A percentile compares a stretch with the other conserved stretches of the same genome.
Conservation (phyloP, 768 basidiomycete genomes). For the Boletus rubropictus region DNA sequence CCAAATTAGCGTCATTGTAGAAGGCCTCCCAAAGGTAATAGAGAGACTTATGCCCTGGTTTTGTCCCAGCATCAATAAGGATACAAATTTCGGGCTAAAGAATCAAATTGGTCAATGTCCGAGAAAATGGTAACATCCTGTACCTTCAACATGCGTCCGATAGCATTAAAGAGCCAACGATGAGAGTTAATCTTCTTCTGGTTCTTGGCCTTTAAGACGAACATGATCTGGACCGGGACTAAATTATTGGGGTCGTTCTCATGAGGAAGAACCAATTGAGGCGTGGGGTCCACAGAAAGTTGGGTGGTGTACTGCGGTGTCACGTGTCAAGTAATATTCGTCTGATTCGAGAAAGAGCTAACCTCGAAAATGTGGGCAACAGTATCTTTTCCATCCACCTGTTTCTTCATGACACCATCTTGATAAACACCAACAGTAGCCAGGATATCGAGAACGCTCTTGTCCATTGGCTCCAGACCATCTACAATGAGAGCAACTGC, state of each 20-base stretch:
- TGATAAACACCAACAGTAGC: constrained; percentile 92
- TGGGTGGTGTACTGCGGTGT: constrained; percentile 84
- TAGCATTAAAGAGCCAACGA: constrained; percentile 93
- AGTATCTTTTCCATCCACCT: constrained; percentile 81
- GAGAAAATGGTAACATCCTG: constrained; percentile 12
- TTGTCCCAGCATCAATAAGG: constrained; percentile 92
- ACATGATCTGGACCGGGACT: constrained; percentile 87
- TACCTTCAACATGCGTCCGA: constrained; percentile 75
- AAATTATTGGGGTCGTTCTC: constrained; percentile 87
- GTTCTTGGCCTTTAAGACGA: constrained; percentile 90
- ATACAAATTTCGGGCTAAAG: constrained; percentile 84
- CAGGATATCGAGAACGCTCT: constrained; percentile 82
- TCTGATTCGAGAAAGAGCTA: constrained; percentile 9
- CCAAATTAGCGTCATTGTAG: constrained; percentile 71
- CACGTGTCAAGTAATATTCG: constrained; percentile 2
- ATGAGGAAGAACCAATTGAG: constrained; percentile 87
- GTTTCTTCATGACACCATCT: constrained; percentile 93
- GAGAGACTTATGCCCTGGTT: constrained; percentile 93
- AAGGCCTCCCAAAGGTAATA: constrained; percentile 95
- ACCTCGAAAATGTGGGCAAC: constrained; percentile 96
- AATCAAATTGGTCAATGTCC: neutral
- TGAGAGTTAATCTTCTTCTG: constrained; percentile 96
- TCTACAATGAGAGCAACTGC: constrained; percentile 87
- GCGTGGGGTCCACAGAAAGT: constrained; percentile 85
- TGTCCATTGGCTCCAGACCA: constrained; percentile 93